Evolutionary conservation across 2,329 filamentous ascomycete genomes (phyloP), one percentile per base, ranked within the genome.

Genomic region (Incumbomyces lentus): DNA sequence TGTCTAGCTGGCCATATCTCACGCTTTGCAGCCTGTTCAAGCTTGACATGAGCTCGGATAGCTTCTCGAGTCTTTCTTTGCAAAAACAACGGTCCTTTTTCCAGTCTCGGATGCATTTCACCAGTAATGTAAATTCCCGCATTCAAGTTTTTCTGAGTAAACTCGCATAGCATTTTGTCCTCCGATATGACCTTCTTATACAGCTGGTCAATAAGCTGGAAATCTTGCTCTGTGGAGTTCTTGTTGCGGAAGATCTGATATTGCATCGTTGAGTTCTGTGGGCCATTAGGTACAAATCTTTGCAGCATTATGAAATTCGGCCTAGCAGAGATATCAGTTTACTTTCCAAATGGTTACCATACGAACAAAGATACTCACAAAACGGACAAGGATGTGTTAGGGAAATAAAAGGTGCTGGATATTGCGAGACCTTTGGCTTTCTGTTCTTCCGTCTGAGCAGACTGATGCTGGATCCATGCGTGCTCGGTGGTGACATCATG

Each of bases 161-260:
- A 69, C 53, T 71, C 65, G 63, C 78, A 81, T 16, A 82, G 71
- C 7, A 72, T 68, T 58, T 81, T 81, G 64, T 82, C 78, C 61
- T 82, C 79, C 1, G 70, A 69, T 74, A 81, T 76, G 60, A 82
- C 72, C 33, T 75, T 73, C 61, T 76, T 76, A 66, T 81, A 82
- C 56, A 81, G 76, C 32, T 72, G 63, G 58, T 69, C 73, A 61
- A 81, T 76, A 40, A 68, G 62, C 12, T 69, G 62, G 58, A 81
- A 82, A 49, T 79, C 73, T 19, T 73, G 72, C 13, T 80, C 73
- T n/a, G 68, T 69, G 3, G 76, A 72, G 58, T 74, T 64, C 59
- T 75, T 77, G 68, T 81, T 76, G 49, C 75, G 70, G 67, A 72
- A 82, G 41, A 82, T 72, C 58, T 82, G 76, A 61, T 81, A 81